These are phyloP conservation scores for Cordyceps farinosa DNA, from an alignment of 2,329 filamentous ascomycete species.

Conservation along the genomic window DNA sequence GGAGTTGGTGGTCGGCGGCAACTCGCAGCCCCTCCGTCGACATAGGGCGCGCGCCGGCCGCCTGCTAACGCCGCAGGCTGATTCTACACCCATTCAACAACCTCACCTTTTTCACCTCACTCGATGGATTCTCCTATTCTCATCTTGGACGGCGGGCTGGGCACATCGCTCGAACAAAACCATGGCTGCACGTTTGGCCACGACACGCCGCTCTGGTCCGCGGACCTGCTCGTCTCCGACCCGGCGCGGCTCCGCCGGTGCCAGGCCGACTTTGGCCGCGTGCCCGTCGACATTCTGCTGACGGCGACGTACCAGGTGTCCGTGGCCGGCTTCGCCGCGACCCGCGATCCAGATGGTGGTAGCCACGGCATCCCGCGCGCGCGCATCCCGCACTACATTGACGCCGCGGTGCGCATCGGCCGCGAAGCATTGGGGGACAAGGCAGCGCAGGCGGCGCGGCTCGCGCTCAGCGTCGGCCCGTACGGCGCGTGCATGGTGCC, in stretches of 20 bases:
- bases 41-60: background rate
- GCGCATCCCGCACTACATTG: conserved; percentile 40
- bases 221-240: conserved; percentile 57
- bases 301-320: conserved; percentile 68
- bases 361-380: conserved; percentile 39
- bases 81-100: background rate
- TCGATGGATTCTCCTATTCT: conserved; percentile 31
- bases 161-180: conserved; percentile 60
- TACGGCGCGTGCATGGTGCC: conserved; percentile 66
- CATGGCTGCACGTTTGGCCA: conserved; percentile 50
- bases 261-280: conserved; percentile 49
- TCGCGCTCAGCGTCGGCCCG: conserved; percentile 61
- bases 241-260: conserved; percentile 49
- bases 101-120: background rate
- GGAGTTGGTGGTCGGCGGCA: background rate
- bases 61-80: no score
- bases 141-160: conserved; percentile 64
- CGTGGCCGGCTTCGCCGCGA: conserved; percentile 51
- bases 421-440: conserved; percentile 28
- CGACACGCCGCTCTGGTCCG: conserved; percentile 63
- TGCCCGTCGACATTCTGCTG: conserved; percentile 60
- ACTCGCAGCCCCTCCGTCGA: background rate
- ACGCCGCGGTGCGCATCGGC: conserved; percentile 43
- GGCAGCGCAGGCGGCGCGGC: conserved; percentile 24
- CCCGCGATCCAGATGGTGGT: conserved; percentile 26